Percentiles rank a stretch among this genome's conserved stretches.
These are phyloP conservation scores for Camellia sinensis DNA, from an alignment of 148 eudicot genomes.

Conservation along the genomic window DNA sequence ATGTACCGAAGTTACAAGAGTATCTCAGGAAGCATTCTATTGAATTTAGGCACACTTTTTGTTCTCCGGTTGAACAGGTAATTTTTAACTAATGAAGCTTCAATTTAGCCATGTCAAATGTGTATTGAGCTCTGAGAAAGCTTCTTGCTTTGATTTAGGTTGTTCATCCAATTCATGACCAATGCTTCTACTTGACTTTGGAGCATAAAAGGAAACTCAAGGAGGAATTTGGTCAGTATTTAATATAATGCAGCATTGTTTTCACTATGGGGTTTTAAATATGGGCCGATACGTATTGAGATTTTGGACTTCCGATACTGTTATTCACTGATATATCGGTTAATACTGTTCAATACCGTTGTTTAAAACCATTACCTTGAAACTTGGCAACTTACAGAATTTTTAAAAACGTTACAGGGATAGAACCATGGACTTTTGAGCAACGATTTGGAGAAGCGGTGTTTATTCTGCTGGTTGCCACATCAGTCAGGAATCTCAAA, in stretches of 20 bases:
- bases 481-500: constrained; percentile 90
- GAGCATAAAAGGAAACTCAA: constrained; percentile 75
- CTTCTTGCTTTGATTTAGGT: constrained; percentile 44
- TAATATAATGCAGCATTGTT: not conserved
- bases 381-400: no score
- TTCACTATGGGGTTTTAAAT: not conserved
- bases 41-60: constrained; percentile 60
- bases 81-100: constrained; percentile 4
- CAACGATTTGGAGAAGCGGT: constrained; percentile 93
- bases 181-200: constrained; percentile 66
- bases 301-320: no score
- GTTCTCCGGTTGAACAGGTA: constrained; percentile 83
- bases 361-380: not conserved
- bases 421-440: constrained; percentile 90
- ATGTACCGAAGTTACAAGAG: constrained; percentile 53
- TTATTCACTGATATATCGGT: no score
- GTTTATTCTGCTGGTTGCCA: constrained; percentile 91
- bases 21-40: constrained; percentile 43
- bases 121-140: not conserved
- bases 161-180: constrained; percentile 89
- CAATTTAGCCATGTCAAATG: not conserved
- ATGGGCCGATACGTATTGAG: no score
- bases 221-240: constrained; percentile 67
- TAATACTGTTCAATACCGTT: no score
- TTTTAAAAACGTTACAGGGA: constrained; percentile 31